phyloP scores from a whole-genome alignment of 768 basidiomycete genomes.

The Strobilomyces confusus region DNA sequence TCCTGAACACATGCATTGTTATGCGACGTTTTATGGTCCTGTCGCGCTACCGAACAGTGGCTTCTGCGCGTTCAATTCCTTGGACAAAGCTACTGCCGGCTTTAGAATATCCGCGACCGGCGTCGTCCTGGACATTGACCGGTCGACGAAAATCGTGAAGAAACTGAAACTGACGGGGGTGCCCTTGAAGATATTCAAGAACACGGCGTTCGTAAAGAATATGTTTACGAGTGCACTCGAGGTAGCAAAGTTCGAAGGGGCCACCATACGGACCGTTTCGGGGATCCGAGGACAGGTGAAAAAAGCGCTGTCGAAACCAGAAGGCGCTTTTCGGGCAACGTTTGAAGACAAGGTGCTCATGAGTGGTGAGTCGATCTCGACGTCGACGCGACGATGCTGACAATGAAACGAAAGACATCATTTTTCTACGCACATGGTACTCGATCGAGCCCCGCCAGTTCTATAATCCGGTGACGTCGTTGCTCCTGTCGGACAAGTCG shows the following conservation, averaged over 20 bases:
- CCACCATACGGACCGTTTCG: constrained; percentile 92
- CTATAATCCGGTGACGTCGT: constrained; percentile 94
- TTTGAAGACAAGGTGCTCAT: constrained; percentile 97
- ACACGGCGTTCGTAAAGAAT: constrained; percentile 95
- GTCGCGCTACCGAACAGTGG: constrained; percentile 90
- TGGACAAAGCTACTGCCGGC: constrained; percentile 59
- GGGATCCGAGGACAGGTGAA: constrained; percentile 97
- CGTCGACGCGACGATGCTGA: neutral
- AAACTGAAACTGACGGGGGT: constrained; percentile 95
- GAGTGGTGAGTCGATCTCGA: constrained; percentile 63
- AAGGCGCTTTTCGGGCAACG: constrained; percentile 92
- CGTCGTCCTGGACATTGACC: constrained; percentile 90
- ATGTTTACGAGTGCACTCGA: constrained; percentile 95
- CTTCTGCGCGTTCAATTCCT: constrained; percentile 93
- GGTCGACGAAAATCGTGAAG: constrained; percentile 93
- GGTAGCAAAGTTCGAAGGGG: constrained; percentile 98
- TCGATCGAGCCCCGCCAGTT: constrained; percentile 91
- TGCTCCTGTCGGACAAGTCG: constrained; percentile 79
- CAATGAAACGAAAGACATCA: constrained; percentile 58
- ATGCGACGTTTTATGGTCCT: constrained; percentile 95
- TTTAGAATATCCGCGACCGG: constrained; percentile 94
- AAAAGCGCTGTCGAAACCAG: constrained; percentile 92
- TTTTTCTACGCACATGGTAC: constrained; percentile 97
- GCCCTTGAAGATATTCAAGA: constrained; percentile 98
- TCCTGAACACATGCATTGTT: constrained; percentile 99